Evolutionary conservation across 305 asterid genomes (phyloP), one percentile per base, ranked within the genome.

Genomic region (Plantago lanceolata): DNA sequence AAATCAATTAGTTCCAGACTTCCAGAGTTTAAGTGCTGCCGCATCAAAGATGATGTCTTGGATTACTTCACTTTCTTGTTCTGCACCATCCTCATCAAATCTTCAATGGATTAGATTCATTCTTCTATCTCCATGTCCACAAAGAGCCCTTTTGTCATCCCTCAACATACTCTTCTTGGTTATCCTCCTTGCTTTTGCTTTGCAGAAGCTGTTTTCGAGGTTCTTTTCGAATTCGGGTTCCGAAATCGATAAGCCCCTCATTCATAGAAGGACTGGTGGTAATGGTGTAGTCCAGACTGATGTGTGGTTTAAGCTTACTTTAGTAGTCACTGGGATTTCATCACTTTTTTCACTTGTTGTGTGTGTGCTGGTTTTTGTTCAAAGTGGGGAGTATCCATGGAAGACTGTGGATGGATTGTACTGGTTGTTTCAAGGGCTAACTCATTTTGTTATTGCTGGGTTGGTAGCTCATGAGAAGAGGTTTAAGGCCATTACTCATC

Each of bases 91-190:
- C 48, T 63, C 69, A 28, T 69, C 74, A 3, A 29, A 71, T 53
- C 31, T 78, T 61, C 77, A 75, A 40, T 83, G 85, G 96, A 64
- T 78, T 53, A 69, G 84, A 73, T 85, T 85, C 79, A 51, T 83
- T 6, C 72, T 81, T 64, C 78, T 85, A 47, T 79, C 87, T 69
- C 85, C 90, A 61, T 84, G 90, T 51, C 90, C 93, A 47, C 99
- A 93, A 62, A 86, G 97, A 65, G 63, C 72, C 18, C 75, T 93
- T 19, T 50, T 80, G 5, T 80, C 85, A 56, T 65, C 84, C 15
- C 31, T 86, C 16, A 73, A 86, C 85, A 47, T 82, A 57, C 57
- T 88, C 52, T 79, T 90, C 72, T 68, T 86, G 78, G 17, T 75
- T 40, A 19, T 43, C 53, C 16, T 90, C 65, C 57, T 82, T 13